Percentiles rank a stretch among this genome's conserved stretches.
phyloP scores from a whole-genome alignment of 225 moss, liverwort and hornwort species.

The Polytrichum formosum region DNA sequence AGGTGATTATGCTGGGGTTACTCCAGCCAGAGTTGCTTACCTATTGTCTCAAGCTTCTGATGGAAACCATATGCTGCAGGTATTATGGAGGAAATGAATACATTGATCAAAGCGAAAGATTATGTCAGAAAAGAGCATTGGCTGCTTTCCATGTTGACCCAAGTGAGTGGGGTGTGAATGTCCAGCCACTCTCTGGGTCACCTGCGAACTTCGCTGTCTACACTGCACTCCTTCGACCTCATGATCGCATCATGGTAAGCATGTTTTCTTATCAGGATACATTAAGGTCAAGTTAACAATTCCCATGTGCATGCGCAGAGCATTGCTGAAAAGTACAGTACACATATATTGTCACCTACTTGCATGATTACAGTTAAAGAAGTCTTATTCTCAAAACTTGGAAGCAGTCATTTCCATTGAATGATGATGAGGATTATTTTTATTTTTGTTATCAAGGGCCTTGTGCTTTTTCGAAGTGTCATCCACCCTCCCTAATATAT shows the following conservation, averaged over 20 bases:
- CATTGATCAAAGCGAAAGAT: conserved; percentile 72
- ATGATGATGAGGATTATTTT: too few species aligned
- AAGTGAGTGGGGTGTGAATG: conserved; percentile 80
- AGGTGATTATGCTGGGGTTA: not conserved
- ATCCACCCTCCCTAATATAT: too few species aligned
- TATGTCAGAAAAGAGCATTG: conserved; percentile 78
- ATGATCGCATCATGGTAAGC: conserved; percentile 84
- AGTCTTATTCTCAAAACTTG: too few species aligned
- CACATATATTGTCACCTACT: too few species aligned
- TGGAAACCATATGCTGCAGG: conserved; percentile 22
- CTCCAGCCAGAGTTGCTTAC: not conserved
- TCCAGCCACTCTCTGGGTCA: conserved; percentile 84
- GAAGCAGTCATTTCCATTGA: too few species aligned
- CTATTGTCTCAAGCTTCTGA: conserved; percentile 9
- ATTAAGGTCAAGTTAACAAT: too few species aligned
- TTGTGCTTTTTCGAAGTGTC: too few species aligned
- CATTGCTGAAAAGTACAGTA: too few species aligned
- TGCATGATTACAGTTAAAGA: too few species aligned
- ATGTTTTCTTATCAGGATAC: too few species aligned
- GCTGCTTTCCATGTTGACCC: conserved; percentile 64
- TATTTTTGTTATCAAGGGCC: too few species aligned
- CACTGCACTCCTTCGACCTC: conserved; percentile 77
- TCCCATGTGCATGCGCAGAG: too few species aligned
- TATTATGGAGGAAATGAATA: conserved; percentile 89
- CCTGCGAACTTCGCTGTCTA: conserved; percentile 86